phyloP scores from a whole-genome alignment of 139 green algal species.

The Picochlorum sp. region DNA sequence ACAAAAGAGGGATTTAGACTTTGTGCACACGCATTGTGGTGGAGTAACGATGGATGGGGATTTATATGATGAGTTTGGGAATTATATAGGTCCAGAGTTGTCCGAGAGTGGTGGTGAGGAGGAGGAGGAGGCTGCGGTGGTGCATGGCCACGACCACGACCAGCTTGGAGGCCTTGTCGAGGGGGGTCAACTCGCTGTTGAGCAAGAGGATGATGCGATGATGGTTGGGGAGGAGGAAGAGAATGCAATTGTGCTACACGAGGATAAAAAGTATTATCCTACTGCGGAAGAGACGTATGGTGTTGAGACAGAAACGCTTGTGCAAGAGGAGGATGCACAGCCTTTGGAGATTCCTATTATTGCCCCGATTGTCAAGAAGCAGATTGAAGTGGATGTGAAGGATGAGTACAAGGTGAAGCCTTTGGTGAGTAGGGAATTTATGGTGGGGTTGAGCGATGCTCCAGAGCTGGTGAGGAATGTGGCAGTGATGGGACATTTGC shows the following conservation, averaged over 20 bases:
- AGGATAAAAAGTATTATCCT: conserved; percentile 99
- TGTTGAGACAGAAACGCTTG: conserved; percentile 77
- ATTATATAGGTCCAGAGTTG: conserved; percentile 92
- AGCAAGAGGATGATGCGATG: conserved; percentile 23
- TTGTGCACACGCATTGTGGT: not conserved
- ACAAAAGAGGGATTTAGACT: not conserved
- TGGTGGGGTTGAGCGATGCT: conserved; percentile 53
- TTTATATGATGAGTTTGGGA: conserved; percentile 97
- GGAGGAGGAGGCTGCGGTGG: not conserved
- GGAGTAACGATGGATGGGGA: conserved; percentile 44
- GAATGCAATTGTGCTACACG: conserved; percentile 61
- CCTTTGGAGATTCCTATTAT: conserved; percentile 94
- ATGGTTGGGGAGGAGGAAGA: conserved; percentile 35
- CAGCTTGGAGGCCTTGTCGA: not conserved
- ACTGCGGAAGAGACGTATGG: conserved; percentile 91
- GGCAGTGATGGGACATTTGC: conserved; percentile 86
- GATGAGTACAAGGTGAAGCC: conserved; percentile 41
- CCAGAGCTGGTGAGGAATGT: conserved; percentile 85
- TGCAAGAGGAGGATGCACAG: conserved; percentile 98
- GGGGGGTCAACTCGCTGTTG: not conserved
- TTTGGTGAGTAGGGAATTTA: conserved; percentile 63
- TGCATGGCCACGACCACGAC: not conserved
- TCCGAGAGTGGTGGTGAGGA: conserved; percentile 59
- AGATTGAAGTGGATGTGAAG: conserved; percentile 46
- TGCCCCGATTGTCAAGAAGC: conserved; percentile 70